Evolutionary conservation across 2,329 filamentous ascomycete species (phyloP).

Genomic region (Botrytis byssoidea): DNA sequence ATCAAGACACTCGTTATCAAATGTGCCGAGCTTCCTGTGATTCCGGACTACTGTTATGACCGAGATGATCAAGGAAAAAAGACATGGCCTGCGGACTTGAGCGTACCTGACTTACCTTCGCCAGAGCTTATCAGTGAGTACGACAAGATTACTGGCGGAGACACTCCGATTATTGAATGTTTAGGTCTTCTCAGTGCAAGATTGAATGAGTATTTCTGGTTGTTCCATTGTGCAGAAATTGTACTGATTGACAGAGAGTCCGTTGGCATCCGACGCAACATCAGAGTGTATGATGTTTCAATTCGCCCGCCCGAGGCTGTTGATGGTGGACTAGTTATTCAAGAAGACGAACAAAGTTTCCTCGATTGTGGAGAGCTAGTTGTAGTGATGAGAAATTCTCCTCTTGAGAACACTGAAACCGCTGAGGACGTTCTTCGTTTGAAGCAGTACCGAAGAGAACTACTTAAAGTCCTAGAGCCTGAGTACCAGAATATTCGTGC

Average conservation of each 20-base stretch:
- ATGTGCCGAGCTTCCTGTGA: neutral
- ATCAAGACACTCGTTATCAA: neutral
- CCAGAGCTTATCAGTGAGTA: neutral
- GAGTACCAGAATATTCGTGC: neutral
- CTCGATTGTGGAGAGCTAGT: neutral
- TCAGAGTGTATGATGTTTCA: neutral
- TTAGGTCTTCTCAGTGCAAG: neutral
- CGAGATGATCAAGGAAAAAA: accelerated
- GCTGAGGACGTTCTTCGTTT: neutral
- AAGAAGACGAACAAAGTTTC: neutral
- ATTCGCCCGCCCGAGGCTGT: neutral
- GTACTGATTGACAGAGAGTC: neutral
- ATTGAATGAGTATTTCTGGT: neutral
- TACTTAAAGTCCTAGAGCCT: neutral
- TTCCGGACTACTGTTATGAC: neutral
- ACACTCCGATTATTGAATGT: neutral
- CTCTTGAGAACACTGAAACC: neutral
- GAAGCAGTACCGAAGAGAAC: neutral
- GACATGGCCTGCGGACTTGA: neutral
- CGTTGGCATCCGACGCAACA: too few species aligned
- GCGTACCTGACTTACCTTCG: neutral
- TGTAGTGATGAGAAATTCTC: neutral
- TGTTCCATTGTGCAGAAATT: neutral
- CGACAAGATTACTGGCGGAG: neutral
- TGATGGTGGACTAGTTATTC: too few species aligned